Evolutionary conservation across 345 rosid genomes (phyloP).

Genomic region (Eucalyptus pauciflora): DNA sequence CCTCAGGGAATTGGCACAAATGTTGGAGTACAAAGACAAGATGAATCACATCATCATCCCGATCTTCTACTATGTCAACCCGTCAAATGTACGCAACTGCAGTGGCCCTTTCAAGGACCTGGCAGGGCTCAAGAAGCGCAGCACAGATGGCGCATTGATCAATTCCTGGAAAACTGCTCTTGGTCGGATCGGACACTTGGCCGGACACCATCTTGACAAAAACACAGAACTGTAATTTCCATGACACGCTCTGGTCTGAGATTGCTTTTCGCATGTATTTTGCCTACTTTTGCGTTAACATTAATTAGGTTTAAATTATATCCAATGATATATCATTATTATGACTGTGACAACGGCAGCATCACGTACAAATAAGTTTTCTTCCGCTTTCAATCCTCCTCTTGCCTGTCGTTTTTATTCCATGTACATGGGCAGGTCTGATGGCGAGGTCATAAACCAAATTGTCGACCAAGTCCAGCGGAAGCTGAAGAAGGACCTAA

Average conservation of each 20-base stretch:
- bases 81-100: no score
- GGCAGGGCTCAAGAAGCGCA: no score
- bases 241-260: background rate
- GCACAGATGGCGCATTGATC: rapidly evolving
- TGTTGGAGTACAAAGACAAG: no score
- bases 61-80: no score
- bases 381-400: background rate
- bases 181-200: background rate
- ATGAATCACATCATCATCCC: no score
- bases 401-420: background rate
- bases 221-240: background rate
- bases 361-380: no score
- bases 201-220: background rate
- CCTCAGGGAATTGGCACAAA: no score
- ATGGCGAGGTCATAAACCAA: background rate
- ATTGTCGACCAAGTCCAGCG: background rate
- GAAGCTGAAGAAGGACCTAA: background rate
- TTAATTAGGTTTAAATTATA: background rate
- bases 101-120: rapidly evolving
- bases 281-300: background rate
- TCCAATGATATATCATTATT: no score
- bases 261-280: no score
- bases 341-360: background rate
- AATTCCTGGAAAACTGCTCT: no score
- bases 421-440: background rate